These are phyloP conservation scores for Phoma herbarum DNA, from an alignment of 2,329 filamentous ascomycete genomes.

Conservation along the genomic window DNA sequence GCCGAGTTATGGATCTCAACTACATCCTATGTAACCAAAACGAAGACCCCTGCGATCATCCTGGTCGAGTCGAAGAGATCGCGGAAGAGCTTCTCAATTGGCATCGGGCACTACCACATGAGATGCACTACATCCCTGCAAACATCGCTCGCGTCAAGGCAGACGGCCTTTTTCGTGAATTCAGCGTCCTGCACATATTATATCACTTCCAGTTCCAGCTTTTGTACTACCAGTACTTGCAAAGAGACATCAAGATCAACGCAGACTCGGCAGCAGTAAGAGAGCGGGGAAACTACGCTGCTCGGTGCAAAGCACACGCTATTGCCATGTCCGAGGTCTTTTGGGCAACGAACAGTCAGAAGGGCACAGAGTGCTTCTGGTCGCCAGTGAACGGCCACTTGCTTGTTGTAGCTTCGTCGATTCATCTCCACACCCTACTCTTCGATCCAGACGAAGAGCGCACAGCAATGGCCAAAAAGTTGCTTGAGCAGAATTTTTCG, in stretches of 20 bases:
- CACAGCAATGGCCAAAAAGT: not conserved
- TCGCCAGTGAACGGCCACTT: conserved; percentile 14
- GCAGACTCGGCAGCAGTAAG: not conserved
- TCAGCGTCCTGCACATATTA: conserved; percentile 11
- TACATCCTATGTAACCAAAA: conserved; percentile 10
- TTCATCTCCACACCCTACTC: conserved; percentile 12
- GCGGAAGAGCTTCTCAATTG: conserved; percentile 12
- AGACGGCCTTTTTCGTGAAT: conserved; percentile 9
- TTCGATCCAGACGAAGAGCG: conserved; percentile 7
- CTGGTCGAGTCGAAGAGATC: conserved; percentile 12
- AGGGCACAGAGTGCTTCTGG: conserved; percentile 15
- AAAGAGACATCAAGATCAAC: conserved; percentile 4
- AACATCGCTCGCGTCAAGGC: conserved; percentile 12
- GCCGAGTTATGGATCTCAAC: conserved; percentile 13
- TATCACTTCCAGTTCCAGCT: conserved; percentile 17
- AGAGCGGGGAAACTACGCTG: conserved; percentile 3
- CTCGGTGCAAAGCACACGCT: conserved; percentile 14
- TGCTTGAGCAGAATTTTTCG: conserved; percentile 11
- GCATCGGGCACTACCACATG: conserved; percentile 4
- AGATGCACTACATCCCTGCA: not conserved
- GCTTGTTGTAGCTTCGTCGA: conserved; percentile 14
- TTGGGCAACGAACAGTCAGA: conserved; percentile 5
- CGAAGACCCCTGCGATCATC: not conserved
- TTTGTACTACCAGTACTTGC: conserved; percentile 15
- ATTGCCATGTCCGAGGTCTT: conserved; percentile 11